Evolutionary conservation across 352 stramenopile species (phyloP), one percentile per base, ranked within the genome.

Genomic region (Pythium angustatum): DNA sequence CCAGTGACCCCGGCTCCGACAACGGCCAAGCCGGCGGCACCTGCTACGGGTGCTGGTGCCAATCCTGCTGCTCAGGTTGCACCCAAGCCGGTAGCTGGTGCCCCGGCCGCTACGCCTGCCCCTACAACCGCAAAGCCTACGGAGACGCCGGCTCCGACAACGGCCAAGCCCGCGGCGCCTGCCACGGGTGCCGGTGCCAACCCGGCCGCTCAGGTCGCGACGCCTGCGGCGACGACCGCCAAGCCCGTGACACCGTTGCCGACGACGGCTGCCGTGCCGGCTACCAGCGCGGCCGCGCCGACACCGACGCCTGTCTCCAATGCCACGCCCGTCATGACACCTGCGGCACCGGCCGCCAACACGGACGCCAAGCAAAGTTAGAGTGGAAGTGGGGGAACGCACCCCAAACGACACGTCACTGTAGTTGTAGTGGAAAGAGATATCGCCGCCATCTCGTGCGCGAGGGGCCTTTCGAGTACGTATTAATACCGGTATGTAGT

Each of bases 291-390:
- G 6, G 40, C 40, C 19, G 40, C 40, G 2, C n/a, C 40, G 40
- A 47, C 40, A n/a, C 33, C 31, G 15, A 58, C 31, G 31, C 48
- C 48, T 3, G 48, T 33, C 19, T 40, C 30, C 24, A 48, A 48
- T 27, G 40, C 36, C 36, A 60, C 53, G 34, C 53, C 53, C 0
- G 9, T 57, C 17, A 57, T 57, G 49, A 57, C 49, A 11, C 28
- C 30, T 9, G 49, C 49, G 14, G 26, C 54, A n/a, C 54, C 54
- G 26, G 26, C 28, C 7, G 54, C 54, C 54, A 62, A 62, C 58
- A 64, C 48, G 12, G 48, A 34, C 38, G 36, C 58, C 8, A 66
- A 15, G 47, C 58, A 66, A 49, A 66, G 47, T 36, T 66, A 59
- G 52, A 49, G 11, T 41, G 33, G 7, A 38, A 38, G 43, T 19